A percentile compares a stretch with the other conserved stretches of the same genome.
phyloP scores from a whole-genome alignment of 1,284 basidiomycete genomes.

The Entoloma clypeatum region DNA sequence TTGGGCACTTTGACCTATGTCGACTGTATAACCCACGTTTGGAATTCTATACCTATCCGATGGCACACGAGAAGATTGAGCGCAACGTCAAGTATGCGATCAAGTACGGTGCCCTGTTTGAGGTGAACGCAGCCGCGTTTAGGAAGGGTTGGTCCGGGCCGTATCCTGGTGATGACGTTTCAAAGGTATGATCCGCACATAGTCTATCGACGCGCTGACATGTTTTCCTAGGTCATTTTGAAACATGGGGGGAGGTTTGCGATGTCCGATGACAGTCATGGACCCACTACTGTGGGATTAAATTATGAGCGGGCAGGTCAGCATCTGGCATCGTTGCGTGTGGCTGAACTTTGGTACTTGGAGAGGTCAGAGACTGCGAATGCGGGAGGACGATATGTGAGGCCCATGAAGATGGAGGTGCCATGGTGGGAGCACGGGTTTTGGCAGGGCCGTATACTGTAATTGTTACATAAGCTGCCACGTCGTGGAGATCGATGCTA shows the following conservation, averaged over 20 bases:
- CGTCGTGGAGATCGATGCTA: slow-evolving; percentile 28
- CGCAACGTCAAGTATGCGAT: slow-evolving; percentile 78
- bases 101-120: slow-evolving; percentile 88
- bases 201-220: slow-evolving; percentile 6
- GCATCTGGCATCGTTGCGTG: slow-evolving; percentile 63
- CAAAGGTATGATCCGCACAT: slow-evolving; percentile 49
- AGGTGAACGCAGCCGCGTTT: slow-evolving; percentile 90
- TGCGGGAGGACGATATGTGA: slow-evolving; percentile 43
- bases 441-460: slow-evolving; percentile 44
- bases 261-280: slow-evolving; percentile 96
- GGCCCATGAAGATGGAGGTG: slow-evolving; percentile 41
- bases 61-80: slow-evolving; percentile 63
- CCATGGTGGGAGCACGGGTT: slow-evolving; percentile 58
- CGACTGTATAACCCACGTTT: slow-evolving; percentile 71
- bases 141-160: slow-evolving; percentile 86
- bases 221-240: slow-evolving; percentile 58
- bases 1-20: slow-evolving; percentile 93
- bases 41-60: slow-evolving; percentile 48
- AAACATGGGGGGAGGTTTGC: slow-evolving; percentile 69
- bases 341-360: slow-evolving; percentile 73
- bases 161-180: slow-evolving; percentile 80
- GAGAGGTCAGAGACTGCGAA: slow-evolving; percentile 35
- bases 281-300: slow-evolving; percentile 82
- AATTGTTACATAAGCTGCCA: slow-evolving; percentile 30
- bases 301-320: slow-evolving; percentile 71